Base-by-base conservation (phyloP, 352 stramenopile species). In the Phytophthora parvispora region DNA sequence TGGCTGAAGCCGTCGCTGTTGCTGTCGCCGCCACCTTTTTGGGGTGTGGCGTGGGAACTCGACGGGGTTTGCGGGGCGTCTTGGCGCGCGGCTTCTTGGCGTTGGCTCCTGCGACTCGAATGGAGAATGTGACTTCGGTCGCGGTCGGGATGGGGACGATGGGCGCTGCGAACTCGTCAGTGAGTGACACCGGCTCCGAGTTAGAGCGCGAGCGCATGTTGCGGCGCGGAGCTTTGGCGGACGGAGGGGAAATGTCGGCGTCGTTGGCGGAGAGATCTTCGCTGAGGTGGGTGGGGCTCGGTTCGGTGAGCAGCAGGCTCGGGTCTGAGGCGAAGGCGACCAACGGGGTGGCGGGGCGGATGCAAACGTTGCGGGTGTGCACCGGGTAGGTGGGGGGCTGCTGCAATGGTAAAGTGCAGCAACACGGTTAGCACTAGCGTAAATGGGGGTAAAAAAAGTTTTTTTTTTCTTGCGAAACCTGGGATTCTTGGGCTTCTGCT, bases 131-230 rank as follows among this genome's bases (percentile, higher is more conserved):
- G n/a, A n/a, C n/a, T n/a, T n/a, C n/a, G n/a, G n/a, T n/a, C n/a
- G n/a, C n/a, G n/a, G n/a, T n/a, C 18, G 38, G 12, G 4, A 56
- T 25, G 13, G 16, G 16, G 18, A 53, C 18, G 32, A 38, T 53
- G 3, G 43, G 31, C 0, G 31, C 38, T 13, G 36, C 36, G 50
- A 55, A 2, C 40, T 60, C 56, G 1, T 67, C 50, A 10, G 58
- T 51, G 3, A 43, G 24, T 28, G 43, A 24, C n/a, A 93, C 75
- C 0, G 87, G 87, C 76, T 94, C 90, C 32, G 87, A 95, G 49
- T 95, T 94, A 28, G 87, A 95, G 2, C 87, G 78, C 13, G 81
- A 83, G 7, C 87, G 80, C 32, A 88, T 38, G 18, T 86, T 80
- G 28, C 69, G 60, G 5, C 78, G 79, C 20, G 78, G 61, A 1